These are phyloP conservation scores for Polychytrium aggregatum DNA, from an alignment of 192 early-diverging fungal species.

Conservation along the genomic window DNA sequence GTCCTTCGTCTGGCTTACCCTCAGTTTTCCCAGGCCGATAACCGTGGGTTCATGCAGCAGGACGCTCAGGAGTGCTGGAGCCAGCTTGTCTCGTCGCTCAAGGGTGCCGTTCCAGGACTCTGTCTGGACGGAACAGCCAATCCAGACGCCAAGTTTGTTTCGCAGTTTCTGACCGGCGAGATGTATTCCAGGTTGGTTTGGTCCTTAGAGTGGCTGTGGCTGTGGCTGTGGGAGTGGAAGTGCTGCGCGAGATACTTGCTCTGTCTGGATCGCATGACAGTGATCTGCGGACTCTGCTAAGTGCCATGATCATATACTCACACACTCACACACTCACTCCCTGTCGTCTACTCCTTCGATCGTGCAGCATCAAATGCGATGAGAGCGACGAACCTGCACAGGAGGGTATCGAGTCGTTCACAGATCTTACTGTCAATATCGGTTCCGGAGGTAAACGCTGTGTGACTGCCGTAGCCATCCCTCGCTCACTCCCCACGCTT, in stretches of 20 bases:
- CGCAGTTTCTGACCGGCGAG: conserved; percentile 69
- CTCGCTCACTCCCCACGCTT: no score
- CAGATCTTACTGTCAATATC: conserved; percentile 60
- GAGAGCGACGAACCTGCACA: conserved; percentile 65
- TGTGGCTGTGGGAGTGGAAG: no score
- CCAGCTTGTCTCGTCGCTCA: conserved; percentile 63
- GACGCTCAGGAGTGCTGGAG: conserved; percentile 99
- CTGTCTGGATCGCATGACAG: no score
- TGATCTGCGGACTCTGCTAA: not conserved
- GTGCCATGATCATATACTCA: no score
- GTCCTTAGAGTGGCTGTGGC: no score
- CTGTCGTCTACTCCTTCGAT: no score
- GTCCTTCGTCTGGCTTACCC: conserved; percentile 68
- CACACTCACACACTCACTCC: no score
- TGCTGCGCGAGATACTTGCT: no score
- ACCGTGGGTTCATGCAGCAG: conserved; percentile 72
- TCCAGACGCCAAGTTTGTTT: conserved; percentile 47
- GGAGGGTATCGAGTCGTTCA: conserved; percentile 56
- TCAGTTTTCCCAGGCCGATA: conserved; percentile 74
- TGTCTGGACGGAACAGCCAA: conserved; percentile 17
- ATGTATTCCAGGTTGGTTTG: conserved; percentile 16
- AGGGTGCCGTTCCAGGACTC: conserved; percentile 44
- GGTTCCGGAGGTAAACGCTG: conserved; percentile 38
- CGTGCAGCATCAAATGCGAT: conserved; percentile 50
- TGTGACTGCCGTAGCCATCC: no score